Evolutionary conservation across 257 asterid genomes (phyloP), one percentile per base, ranked within the genome.

Genomic region (Lavandula angustifolia): DNA sequence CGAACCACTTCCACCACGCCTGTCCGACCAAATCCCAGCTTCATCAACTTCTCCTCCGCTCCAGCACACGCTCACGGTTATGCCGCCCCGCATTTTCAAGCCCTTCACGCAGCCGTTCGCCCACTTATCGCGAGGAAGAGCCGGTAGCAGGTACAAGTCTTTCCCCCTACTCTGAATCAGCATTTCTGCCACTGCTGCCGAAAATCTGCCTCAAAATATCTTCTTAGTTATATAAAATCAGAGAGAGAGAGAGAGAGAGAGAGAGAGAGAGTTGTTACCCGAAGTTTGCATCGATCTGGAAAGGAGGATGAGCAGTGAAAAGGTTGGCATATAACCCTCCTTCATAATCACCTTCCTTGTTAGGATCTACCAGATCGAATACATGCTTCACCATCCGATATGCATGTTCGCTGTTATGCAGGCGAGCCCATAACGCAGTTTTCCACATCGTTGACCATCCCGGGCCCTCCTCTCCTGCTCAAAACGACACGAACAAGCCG

Each of bases 361-460:
- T 79, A 22, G 95, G 85, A 77, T 87, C 83, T 17, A 81, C 89
- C 67, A 87, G 73, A 73, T 67, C 75, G 47, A 89, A 86, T 7
- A 81, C 51, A 75, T 82, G 94, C 67, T 81, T 87, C 3, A 89
- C 80, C 96, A 89, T 89, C 10, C 73, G 76, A 62, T 85, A 87
- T 27, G 97, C 82, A 48, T 80, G 80, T 63, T 80, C 82, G 49
- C 85, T 80, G 68, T 87, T 68, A 17, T 51, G 83, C 71, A 89
- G 91, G 17, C 87, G 95, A 0, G 89, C 89, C 95, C 92, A 82
- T 31, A 85, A 59, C 17, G 91, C 80, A 17, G 83, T 69, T 80
- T 87, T 89, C 95, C 94, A 89, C 40, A 78, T 70, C 3, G 95
- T 85, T 5, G 95, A 89, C 95, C 97, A 85, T 54, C 95, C 95